Conservation (phyloP, 1,139 yeast species). For the Magnusiomyces clavatus region DNA sequence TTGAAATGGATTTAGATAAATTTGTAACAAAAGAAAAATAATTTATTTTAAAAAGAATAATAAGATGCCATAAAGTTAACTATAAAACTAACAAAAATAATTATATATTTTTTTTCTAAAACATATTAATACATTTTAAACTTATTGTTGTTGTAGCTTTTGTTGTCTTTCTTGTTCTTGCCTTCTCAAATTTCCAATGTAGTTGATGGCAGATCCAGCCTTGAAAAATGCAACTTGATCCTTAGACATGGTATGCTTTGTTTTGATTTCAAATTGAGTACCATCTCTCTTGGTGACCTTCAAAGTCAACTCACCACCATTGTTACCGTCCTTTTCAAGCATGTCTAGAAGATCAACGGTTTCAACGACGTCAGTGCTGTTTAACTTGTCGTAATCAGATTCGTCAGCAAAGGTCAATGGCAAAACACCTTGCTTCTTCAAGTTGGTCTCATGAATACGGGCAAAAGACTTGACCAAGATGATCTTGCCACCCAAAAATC, state of each 20-base stretch:
- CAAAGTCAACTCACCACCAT: constrained; percentile 71
- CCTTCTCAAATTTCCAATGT: constrained; percentile 53
- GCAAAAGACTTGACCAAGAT: constrained; percentile 94
- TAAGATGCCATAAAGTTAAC: no score
- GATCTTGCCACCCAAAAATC: constrained; percentile 84
- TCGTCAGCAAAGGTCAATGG: constrained; percentile 90
- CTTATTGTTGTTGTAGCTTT: no score
- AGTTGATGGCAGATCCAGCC: constrained; percentile 95
- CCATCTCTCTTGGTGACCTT: constrained; percentile 74
- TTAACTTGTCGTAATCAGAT: constrained; percentile 72
- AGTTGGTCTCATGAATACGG: constrained; percentile 85
- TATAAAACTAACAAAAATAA: no score
- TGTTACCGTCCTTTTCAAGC: constrained; percentile 73
- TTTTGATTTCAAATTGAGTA: constrained; percentile 54
- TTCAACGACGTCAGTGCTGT: constrained; percentile 69
- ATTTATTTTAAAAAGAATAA: no score
- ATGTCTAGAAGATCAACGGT: constrained; percentile 73
- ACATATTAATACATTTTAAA: no score
- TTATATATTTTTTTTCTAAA: no score
- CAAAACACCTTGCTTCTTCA: constrained; percentile 93
- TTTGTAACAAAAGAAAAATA: no score
- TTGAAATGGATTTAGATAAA: no score
- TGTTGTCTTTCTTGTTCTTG: no score
- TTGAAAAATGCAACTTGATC: constrained; percentile 94
- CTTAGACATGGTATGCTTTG: constrained; percentile 93